Evolutionary conservation across 169 alveolate species (phyloP), one percentile per base, ranked within the genome.

Genomic region (Eimeria mitis): DNA sequence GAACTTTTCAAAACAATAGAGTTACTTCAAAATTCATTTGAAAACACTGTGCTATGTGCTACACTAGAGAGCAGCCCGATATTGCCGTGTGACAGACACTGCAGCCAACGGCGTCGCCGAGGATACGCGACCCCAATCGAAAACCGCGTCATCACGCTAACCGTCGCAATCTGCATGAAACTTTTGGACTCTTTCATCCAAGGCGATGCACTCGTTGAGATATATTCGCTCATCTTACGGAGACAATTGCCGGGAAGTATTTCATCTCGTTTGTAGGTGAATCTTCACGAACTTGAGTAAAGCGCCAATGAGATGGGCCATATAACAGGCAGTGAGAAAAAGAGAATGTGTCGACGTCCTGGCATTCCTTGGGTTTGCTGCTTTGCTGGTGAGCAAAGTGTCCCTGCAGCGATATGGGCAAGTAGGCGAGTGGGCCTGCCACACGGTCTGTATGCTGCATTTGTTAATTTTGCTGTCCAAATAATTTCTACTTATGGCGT

Each of bases 371-470:
- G 42, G 92, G 71, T 44, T 16, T 19, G 40, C 59, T 71, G 54
- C 44, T 28, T 11, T 63, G 65, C 61, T 59, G 78, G 71, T 59
- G 21, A 49, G 83, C 54, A n/a, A 49, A 49, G 11, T 37, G 52
- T 4, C 83, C 92, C 37, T 59, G 79, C 79, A 83, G 59, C 37
- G 52, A 23, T 25, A 42, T 40, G 5, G 78, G 92, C 92, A 87
- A 42, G 92, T 87, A 87, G n/a, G 92, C 92, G 81, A 87, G 37
- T 11, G 92, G 92, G n/a, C 83, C 81, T 37, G 81, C 63, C 37
- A 63, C 65, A 40, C 8, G 68, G 44, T 63, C 81, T 28, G 42
- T 49, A 37, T 61, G 75, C 92, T 87, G 92, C 88, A 44, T 49
- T 47, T 78, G 14, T 40, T 9, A 8, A 68, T 7, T 42, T 28